Conservation (phyloP, 768 basidiomycete species). For the Tricholomella constricta region DNA sequence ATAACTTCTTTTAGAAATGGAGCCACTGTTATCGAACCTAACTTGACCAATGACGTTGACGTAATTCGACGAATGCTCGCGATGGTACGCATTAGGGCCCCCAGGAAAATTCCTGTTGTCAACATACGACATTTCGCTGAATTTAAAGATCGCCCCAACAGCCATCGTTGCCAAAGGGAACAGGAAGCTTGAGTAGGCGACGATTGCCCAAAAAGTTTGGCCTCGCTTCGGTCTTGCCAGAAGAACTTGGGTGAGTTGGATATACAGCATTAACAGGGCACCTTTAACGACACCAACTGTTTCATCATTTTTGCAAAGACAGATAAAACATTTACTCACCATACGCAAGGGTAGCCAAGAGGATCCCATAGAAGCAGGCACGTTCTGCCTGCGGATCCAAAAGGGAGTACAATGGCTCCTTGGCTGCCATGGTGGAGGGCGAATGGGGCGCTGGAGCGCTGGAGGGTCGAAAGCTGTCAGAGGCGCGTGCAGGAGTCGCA, state of each 20-base stretch:
- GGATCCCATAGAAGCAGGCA: slow-evolving; percentile 35
- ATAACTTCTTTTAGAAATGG: background rate
- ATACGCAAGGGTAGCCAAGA: slow-evolving; percentile 35
- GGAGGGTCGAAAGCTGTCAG: slow-evolving; percentile 16
- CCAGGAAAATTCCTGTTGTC: slow-evolving; percentile 17
- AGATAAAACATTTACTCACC: slow-evolving; percentile 22
- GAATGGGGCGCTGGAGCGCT: slow-evolving; percentile 1
- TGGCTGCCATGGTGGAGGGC: slow-evolving; percentile 8
- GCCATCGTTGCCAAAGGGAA: slow-evolving; percentile 34
- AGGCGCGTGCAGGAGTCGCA: background rate
- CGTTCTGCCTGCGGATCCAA: slow-evolving; percentile 18
- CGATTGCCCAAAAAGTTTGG: slow-evolving; percentile 34
- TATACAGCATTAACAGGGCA: slow-evolving; percentile 40
- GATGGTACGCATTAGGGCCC: slow-evolving; percentile 19
- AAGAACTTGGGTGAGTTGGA: slow-evolving; percentile 38
- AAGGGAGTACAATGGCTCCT: slow-evolving; percentile 1
- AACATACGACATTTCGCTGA: slow-evolving; percentile 33
- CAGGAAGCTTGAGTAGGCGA: slow-evolving; percentile 32
- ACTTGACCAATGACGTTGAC: slow-evolving; percentile 33
- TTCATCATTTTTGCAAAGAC: too few species aligned
- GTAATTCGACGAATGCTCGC: slow-evolving; percentile 19
- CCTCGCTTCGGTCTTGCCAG: slow-evolving; percentile 37
- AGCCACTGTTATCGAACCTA: slow-evolving; percentile 25
- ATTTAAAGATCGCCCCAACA: slow-evolving; percentile 32
- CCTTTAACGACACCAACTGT: slow-evolving; percentile 29